Base-by-base conservation (phyloP, 2,329 filamentous ascomycete species). In the Aspergillus fructus region DNA sequence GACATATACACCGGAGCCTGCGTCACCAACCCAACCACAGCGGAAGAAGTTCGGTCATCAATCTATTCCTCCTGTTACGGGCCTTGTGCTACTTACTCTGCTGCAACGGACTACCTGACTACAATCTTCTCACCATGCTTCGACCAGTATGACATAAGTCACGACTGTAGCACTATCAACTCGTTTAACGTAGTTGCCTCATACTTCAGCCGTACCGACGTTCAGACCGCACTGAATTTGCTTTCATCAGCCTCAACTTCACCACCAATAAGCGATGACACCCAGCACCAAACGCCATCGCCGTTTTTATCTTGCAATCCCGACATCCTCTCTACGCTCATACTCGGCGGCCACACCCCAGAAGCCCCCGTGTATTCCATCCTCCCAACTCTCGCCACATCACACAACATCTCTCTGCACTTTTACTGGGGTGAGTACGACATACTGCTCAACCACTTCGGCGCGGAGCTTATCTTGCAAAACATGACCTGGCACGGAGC, bases 401-500 rank as follows among this genome's bases (percentile, higher is more conserved):
- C 59, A 4, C 60, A 74, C 53, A 71, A 68, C 13, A 53, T 74
- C 56, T 66, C 68, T 12, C 61, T 76, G 5, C 72, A 76, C 55
- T 55, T 76, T 40, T 76, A 73, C 53, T 66, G 68, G 11, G 73
- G 74, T n/a, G 66, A 74, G 51, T 61, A 68, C 59, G 74, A 76
- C 61, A 67, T 76, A 66, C 53, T 75, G 33, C 62, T 75, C 58
- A 76, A 74, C 52, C 71, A 76, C 58, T 47, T 72, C 49, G 74
- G 72, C 3, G 67, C 67, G 8, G 70, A 76, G 46, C 55, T 76
- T 5, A 65, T 62, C 5, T 61, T 76, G 34, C 72, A 76, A 57
- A 76, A 76, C 52, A 75, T 77, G 73, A 76, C 74, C 12, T 77
- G 74, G 73, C 59, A 64, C 33, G 73, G 74, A 4, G 59, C 56